phyloP scores from a whole-genome alignment of 108 stramenopile species.

The Pseudonitzschia multiseries region DNA sequence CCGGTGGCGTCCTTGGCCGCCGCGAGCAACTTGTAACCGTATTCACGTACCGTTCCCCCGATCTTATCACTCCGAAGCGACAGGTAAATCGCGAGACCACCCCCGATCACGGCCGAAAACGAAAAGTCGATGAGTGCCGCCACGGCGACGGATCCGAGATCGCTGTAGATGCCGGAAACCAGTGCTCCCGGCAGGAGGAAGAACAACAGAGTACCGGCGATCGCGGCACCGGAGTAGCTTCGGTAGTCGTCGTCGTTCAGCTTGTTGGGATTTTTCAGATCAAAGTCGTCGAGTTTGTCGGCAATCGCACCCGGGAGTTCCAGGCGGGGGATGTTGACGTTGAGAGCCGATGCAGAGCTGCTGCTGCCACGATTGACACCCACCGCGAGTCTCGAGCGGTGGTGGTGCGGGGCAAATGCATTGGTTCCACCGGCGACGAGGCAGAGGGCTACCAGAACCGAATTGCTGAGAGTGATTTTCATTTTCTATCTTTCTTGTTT shows the following conservation, averaged over 20 bases:
- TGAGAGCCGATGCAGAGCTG: constrained; percentile 1
- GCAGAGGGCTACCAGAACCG: background rate
- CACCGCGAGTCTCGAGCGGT: background rate
- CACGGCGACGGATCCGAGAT: constrained; percentile 9
- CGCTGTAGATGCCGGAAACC: constrained; percentile 10
- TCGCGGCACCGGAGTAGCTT: constrained; percentile 10
- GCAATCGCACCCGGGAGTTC: constrained; percentile 11
- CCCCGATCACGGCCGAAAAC: constrained; percentile 8
- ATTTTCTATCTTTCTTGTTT: background rate
- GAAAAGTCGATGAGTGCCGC: constrained; percentile 7
- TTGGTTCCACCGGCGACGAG: background rate
- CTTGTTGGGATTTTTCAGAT: constrained; percentile 7
- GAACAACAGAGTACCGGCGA: constrained; percentile 5
- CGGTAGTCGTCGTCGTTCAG: constrained; percentile 14
- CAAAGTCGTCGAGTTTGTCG: background rate
- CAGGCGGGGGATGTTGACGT: constrained; percentile 8
- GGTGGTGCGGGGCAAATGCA: constrained; percentile 3
- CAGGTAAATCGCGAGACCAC: constrained; percentile 12
- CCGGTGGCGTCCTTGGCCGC: constrained; percentile 14
- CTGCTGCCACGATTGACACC: constrained; percentile 2
- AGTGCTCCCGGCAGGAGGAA: constrained; percentile 11
- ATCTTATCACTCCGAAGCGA: constrained; percentile 4
- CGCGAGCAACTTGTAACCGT: background rate
- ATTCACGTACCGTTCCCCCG: constrained; percentile 3
- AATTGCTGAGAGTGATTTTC: background rate